Evolutionary conservation across 2,329 filamentous ascomycete species (phyloP).

Genomic region (Nothopassalora personata): DNA sequence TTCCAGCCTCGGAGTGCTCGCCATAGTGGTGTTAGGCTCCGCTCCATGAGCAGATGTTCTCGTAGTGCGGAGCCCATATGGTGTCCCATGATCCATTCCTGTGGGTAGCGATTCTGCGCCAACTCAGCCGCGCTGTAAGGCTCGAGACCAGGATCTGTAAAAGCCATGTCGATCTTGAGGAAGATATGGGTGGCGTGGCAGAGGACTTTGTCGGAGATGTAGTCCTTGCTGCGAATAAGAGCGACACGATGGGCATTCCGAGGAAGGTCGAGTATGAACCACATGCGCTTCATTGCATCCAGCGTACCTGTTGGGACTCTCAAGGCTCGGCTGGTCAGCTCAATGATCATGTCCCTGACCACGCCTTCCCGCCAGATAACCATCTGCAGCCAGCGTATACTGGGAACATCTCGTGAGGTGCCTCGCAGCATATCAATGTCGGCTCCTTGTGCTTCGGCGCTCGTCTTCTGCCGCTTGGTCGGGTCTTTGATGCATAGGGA

Average conservation of each 20-base stretch:
- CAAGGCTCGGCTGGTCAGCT: slow-evolving; percentile 55
- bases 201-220: slow-evolving; percentile 59
- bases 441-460: slow-evolving; percentile 7
- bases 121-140: slow-evolving; percentile 14
- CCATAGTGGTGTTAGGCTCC: slow-evolving; percentile 43
- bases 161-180: slow-evolving; percentile 65
- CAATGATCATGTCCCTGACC: slow-evolving; percentile 58
- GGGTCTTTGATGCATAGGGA: slow-evolving; percentile 58
- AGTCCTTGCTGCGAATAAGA: slow-evolving; percentile 47
- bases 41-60: slow-evolving; percentile 45
- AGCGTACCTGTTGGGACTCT: slow-evolving; percentile 30
- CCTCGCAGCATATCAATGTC: slow-evolving; percentile 12
- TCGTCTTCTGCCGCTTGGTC: slow-evolving; percentile 21
- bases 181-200: slow-evolving; percentile 60
- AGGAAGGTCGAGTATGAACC: slow-evolving; percentile 65
- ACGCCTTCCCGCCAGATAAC: slow-evolving; percentile 54
- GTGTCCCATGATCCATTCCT: slow-evolving; percentile 10
- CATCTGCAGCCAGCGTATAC: slow-evolving; percentile 64
- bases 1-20: slow-evolving; percentile 54
- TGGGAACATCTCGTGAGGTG: slow-evolving; percentile 52
- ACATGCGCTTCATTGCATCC: slow-evolving; percentile 51
- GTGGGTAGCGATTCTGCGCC: slow-evolving; percentile 3
- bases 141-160: slow-evolving; percentile 55
- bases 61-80: slow-evolving; percentile 42
- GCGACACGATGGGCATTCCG: slow-evolving; percentile 52